Evolutionary conservation across 305 asterid genomes (phyloP).

Genomic region (Petunia hybrid): DNA sequence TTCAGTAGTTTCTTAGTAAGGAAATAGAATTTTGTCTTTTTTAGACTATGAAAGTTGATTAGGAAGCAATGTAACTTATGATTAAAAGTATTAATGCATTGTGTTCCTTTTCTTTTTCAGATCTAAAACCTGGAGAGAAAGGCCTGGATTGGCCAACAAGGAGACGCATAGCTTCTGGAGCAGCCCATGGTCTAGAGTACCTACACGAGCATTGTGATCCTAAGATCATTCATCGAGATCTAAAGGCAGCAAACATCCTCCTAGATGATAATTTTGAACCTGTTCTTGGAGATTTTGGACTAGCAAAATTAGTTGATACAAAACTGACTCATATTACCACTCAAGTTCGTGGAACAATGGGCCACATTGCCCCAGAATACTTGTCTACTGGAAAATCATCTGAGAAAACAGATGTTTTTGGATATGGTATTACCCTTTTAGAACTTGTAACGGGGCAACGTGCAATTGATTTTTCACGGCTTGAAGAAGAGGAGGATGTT

Average conservation of each 20-base stretch:
- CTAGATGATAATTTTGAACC: constrained; percentile 77
- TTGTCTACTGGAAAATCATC: constrained; percentile 90
- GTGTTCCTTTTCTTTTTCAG: constrained; percentile 37
- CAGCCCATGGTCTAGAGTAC: constrained; percentile 93
- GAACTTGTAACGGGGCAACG: constrained; percentile 92
- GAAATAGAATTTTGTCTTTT: background rate
- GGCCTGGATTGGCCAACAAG: constrained; percentile 81
- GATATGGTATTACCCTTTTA: constrained; percentile 87
- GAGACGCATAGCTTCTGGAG: constrained; percentile 76
- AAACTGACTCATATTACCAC: constrained; percentile 83
- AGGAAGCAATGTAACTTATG: background rate
- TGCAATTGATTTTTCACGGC: constrained; percentile 86
- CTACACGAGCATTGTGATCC: constrained; percentile 93
- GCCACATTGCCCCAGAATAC: constrained; percentile 94
- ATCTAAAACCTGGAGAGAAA: constrained; percentile 77
- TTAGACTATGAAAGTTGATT: background rate
- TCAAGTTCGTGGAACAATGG: constrained; percentile 96
- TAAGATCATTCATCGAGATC: constrained; percentile 85
- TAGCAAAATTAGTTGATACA: constrained; percentile 79
- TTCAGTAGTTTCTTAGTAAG: background rate
- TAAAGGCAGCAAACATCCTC: constrained; percentile 95
- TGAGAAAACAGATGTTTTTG: constrained; percentile 88
- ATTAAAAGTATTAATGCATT: no score
- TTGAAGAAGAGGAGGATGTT: constrained; percentile 93
- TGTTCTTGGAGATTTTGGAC: constrained; percentile 91